phyloP scores from a whole-genome alignment of 2,329 filamentous ascomycete genomes.

The Chaetomium strumarium region DNA sequence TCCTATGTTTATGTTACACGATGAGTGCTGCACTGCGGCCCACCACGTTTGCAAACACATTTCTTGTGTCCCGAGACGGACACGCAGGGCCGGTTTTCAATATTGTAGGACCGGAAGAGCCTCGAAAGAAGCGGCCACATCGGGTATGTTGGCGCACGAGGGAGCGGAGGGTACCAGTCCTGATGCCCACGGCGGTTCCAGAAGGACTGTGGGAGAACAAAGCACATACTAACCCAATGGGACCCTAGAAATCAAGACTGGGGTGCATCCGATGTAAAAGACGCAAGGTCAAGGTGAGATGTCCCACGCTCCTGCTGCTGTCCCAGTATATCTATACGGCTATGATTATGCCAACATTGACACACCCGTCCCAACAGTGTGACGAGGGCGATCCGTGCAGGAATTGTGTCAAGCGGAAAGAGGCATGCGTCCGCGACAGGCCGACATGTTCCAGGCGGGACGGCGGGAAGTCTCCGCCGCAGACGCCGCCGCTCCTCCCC shows the following conservation, averaged over 20 bases:
- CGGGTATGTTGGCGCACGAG: conserved; percentile 14
- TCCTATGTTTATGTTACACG: neutral
- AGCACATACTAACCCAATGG: neutral
- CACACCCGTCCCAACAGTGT: conserved; percentile 22
- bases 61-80: conserved; percentile 13
- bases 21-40: conserved; percentile 2
- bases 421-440: conserved; percentile 17
- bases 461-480: neutral
- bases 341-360: neutral
- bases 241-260: conserved; percentile 24
- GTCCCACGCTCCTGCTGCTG: neutral
- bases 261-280: conserved; percentile 28
- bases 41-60: conserved; percentile 20
- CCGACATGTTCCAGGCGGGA: conserved; percentile 1
- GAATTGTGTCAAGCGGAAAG: conserved; percentile 27
- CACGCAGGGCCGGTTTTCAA: conserved; percentile 9
- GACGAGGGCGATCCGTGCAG: conserved; percentile 27
- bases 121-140: conserved; percentile 24
- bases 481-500: conserved; percentile 1
- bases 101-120: conserved; percentile 19
- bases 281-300: conserved; percentile 29
- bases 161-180: neutral
- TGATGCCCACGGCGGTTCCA: neutral
- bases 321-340: neutral
- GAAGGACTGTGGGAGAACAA: neutral